Percentiles rank a stretch among this genome's conserved stretches.
Conservation (phyloP, 495 filamentous ascomycete species). For the Podospora didyma region DNA sequence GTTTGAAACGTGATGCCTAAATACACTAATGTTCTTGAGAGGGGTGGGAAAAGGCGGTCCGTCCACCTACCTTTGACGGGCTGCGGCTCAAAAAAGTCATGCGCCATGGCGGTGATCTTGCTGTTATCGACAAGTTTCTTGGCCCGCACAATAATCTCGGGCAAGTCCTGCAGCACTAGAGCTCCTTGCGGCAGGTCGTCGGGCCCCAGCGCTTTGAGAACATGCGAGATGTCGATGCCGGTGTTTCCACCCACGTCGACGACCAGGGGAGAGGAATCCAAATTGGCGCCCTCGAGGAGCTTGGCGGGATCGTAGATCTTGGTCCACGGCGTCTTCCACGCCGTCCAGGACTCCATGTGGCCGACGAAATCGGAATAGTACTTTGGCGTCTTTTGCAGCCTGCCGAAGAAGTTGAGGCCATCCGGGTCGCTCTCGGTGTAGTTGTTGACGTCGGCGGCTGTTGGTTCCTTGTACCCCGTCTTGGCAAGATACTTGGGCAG, state of each 20-base stretch:
- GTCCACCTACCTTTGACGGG: constrained; percentile 41
- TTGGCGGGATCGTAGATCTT: constrained; percentile 18
- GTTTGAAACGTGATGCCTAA: too few species aligned
- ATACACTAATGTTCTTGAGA: too few species aligned
- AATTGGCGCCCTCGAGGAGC: constrained; percentile 3
- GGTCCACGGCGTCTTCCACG: constrained; percentile 24
- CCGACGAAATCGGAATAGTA: constrained; percentile 15
- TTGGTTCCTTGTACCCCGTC: constrained; percentile 21
- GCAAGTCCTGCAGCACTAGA: constrained; percentile 45
- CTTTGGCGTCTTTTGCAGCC: constrained; percentile 7
- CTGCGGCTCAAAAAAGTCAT: constrained; percentile 53
- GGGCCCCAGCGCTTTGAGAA: constrained; percentile 32
- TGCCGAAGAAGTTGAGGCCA: constrained; percentile 20
- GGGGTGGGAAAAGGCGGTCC: too few species aligned
- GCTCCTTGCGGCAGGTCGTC: constrained; percentile 24
- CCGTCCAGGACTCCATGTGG: constrained; percentile 25
- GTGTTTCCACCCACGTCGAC: constrained; percentile 45
- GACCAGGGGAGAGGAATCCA: constrained; percentile 31
- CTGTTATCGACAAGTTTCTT: constrained; percentile 47
- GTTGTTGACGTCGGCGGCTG: constrained; percentile 14
- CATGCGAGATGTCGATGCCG: constrained; percentile 39
- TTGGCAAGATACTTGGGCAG: constrained; percentile 19
- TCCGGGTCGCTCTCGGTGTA: constrained; percentile 17
- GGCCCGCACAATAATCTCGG: constrained; percentile 33
- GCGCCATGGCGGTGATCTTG: constrained; percentile 33